Evolutionary conservation across 1,139 yeast species (phyloP).

Genomic region (Wickerhamomyces sp.): DNA sequence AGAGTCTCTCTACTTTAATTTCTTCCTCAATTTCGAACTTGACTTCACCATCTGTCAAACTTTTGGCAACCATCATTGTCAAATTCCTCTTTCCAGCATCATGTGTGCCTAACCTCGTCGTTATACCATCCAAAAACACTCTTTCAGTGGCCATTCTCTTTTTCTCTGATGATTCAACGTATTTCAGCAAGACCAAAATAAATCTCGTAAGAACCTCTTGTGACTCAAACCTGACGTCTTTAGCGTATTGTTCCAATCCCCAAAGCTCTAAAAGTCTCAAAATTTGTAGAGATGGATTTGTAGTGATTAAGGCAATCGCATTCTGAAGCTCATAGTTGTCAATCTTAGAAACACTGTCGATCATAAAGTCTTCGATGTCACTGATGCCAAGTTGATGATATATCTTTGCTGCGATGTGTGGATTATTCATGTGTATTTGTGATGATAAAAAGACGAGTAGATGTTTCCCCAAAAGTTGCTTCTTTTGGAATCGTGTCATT

Average conservation of each 20-base stretch:
- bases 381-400: slow-evolving; percentile 14
- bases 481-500: slow-evolving; percentile 20
- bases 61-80: slow-evolving; percentile 34
- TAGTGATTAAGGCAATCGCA: slow-evolving; percentile 14
- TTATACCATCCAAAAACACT: slow-evolving; percentile 28
- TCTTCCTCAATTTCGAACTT: slow-evolving; percentile 26
- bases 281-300: slow-evolving; percentile 2
- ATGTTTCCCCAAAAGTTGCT: slow-evolving; percentile 19
- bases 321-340: slow-evolving; percentile 21
- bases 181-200: slow-evolving; percentile 21
- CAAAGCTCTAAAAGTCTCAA: slow-evolving; percentile 14
- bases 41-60: slow-evolving; percentile 26
- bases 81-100: slow-evolving; percentile 26
- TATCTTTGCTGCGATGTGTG: slow-evolving; percentile 16
- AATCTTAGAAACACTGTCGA: slow-evolving; percentile 13
- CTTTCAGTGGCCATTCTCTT: slow-evolving; percentile 20
- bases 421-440: slow-evolving; percentile 11
- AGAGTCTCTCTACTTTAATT: slow-evolving; percentile 20
- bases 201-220: slow-evolving; percentile 20
- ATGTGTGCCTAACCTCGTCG: slow-evolving; percentile 27
- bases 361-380: slow-evolving; percentile 11
- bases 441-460: slow-evolving; percentile 24
- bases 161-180: slow-evolving; percentile 11
- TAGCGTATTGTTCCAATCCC: slow-evolving; percentile 21
- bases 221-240: slow-evolving; percentile 6